Conservation (phyloP, 2,329 filamentous ascomycete genomes). For the Colletotrichum sp. region DNA sequence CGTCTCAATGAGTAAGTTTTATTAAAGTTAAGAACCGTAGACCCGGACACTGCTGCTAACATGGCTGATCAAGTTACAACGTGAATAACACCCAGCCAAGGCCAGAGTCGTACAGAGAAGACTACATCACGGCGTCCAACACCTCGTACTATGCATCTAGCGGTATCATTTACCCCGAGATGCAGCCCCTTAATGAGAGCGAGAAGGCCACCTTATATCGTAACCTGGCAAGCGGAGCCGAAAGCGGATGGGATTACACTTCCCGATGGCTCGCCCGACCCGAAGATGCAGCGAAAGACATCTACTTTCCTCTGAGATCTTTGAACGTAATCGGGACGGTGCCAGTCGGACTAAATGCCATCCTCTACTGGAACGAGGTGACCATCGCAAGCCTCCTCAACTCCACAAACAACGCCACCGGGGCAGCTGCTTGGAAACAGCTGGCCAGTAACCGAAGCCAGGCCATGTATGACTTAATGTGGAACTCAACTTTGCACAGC, state of each 20-base stretch:
- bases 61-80: conserved; percentile 47
- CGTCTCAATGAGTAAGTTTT: conserved; percentile 57
- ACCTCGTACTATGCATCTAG: conserved; percentile 63
- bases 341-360: conserved; percentile 71
- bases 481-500: conserved; percentile 65
- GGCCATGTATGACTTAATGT: conserved; percentile 68
- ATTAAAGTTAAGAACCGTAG: no score
- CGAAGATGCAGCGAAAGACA: conserved; percentile 60
- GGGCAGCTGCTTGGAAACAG: conserved; percentile 52
- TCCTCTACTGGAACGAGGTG: conserved; percentile 70
- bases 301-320: conserved; percentile 69
- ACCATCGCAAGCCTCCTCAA: conserved; percentile 61
- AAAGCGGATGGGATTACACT: conserved; percentile 70
- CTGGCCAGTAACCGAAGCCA: conserved; percentile 59
- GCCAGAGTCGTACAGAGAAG: conserved; percentile 71
- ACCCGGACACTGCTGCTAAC: neutral
- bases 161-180: conserved; percentile 63
- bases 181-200: conserved; percentile 52
- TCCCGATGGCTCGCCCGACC: conserved; percentile 64
- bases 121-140: conserved; percentile 71
- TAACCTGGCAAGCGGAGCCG: conserved; percentile 69
- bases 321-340: conserved; percentile 64
- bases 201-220: conserved; percentile 60
- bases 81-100: conserved; percentile 70
- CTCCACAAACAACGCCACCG: conserved; percentile 53